Evolutionary conservation across 495 filamentous ascomycete species (phyloP).

Genomic region (Penicillium waksmanii): DNA sequence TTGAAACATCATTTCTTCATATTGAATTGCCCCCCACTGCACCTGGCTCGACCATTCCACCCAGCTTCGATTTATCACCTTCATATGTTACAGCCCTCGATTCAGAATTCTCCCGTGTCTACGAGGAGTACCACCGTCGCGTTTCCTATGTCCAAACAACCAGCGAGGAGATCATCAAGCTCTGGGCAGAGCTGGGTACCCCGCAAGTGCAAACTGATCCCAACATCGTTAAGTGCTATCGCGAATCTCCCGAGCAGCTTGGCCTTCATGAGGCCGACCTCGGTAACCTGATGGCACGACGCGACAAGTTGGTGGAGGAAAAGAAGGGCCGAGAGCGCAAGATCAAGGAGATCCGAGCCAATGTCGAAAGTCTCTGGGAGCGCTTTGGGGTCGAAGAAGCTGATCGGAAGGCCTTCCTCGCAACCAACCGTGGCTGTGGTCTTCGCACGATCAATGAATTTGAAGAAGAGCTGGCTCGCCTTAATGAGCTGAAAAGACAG

Average conservation of each 20-base stretch:
- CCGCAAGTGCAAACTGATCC: conserved; percentile 91
- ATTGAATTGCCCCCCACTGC: conserved; percentile 81
- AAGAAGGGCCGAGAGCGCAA: conserved; percentile 84
- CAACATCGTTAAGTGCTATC: conserved; percentile 83
- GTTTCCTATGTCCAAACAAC: conserved; percentile 72
- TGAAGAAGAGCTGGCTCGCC: conserved; percentile 80
- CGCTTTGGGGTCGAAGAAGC: conserved; percentile 79
- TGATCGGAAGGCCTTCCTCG: conserved; percentile 81
- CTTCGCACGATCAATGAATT: conserved; percentile 90
- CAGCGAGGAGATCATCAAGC: conserved; percentile 82
- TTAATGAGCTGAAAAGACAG: conserved; percentile 92
- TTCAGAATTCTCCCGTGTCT: conserved; percentile 87
- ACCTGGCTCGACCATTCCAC: conserved; percentile 71
- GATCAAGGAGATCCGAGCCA: conserved; percentile 71
- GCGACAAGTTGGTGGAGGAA: conserved; percentile 89
- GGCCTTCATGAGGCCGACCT: conserved; percentile 89
- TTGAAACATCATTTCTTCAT: conserved; percentile 82
- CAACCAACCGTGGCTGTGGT: conserved; percentile 74
- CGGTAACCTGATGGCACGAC: conserved; percentile 66
- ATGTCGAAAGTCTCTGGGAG: conserved; percentile 86
- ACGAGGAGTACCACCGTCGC: conserved; percentile 89
- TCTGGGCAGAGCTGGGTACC: conserved; percentile 94
- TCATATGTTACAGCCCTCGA: conserved; percentile 87
- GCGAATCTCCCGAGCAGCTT: conserved; percentile 88
- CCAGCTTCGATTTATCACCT: conserved; percentile 85